Percentiles rank a stretch among this genome's conserved stretches.
These are phyloP conservation scores for Corymbia citriodora DNA, from an alignment of 441 rosid genomes.

Conservation along the genomic window DNA sequence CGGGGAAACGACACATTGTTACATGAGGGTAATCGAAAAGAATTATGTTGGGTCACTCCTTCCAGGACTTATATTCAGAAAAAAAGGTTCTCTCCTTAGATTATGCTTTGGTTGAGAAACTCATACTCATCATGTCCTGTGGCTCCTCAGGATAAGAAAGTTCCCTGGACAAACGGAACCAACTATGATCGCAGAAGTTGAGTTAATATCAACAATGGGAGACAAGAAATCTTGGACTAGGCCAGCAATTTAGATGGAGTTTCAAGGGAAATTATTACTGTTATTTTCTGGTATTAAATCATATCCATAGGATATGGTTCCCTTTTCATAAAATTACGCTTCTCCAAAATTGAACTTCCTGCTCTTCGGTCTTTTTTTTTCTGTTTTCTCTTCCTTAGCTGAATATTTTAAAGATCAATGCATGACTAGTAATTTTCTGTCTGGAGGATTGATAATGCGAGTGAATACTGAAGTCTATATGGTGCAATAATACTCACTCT, in stretches of 20 bases:
- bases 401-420: not conserved
- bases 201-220: constrained; percentile 90
- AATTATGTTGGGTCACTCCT: not conserved
- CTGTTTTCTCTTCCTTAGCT: not conserved
- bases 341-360: not conserved
- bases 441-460: not conserved
- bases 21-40: not conserved
- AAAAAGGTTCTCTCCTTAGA: not conserved
- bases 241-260: constrained; percentile 99
- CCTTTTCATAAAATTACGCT: not conserved
- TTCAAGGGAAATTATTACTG: constrained; percentile 42
- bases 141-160: constrained; percentile 70
- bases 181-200: constrained; percentile 94
- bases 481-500: not conserved
- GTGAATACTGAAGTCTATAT: not conserved
- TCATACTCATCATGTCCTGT: not conserved
- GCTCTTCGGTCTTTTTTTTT: too few species aligned
- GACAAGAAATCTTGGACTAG: constrained; percentile 97
- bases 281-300: not conserved
- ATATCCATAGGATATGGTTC: not conserved
- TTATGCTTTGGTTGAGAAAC: not conserved
- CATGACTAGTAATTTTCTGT: not conserved
- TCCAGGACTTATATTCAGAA: not conserved
- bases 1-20: not conserved
- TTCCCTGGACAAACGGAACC: constrained; percentile 98